Conservation (phyloP, 257 asterid species). For the Solanum etuberosum region DNA sequence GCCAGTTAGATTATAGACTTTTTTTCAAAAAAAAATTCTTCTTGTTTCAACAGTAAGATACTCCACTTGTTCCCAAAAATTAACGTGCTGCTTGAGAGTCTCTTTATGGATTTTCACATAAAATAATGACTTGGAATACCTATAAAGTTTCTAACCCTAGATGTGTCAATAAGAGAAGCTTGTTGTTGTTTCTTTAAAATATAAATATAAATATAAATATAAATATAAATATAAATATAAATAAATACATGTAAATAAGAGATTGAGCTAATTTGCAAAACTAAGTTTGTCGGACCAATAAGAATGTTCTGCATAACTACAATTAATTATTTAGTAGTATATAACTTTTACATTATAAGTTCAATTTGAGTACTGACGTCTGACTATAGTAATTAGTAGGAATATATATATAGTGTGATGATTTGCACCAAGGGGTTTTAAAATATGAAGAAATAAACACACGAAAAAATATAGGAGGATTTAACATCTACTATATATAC, state of each 20-base stretch:
- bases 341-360: background rate
- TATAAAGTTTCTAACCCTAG: constrained; percentile 1
- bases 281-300: background rate
- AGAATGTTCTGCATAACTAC: background rate
- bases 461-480: too few species aligned
- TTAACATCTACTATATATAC: too few species aligned
- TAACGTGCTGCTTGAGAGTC: background rate
- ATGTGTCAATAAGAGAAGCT: constrained; percentile 5
- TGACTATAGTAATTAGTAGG: background rate
- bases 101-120: background rate
- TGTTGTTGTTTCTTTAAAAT: background rate
- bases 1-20: background rate
- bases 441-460: too few species aligned
- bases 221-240: background rate
- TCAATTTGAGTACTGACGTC: background rate
- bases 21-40: background rate
- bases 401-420: background rate
- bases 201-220: too few species aligned
- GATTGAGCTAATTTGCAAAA: background rate
- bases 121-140: background rate
- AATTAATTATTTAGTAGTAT: background rate
- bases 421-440: background rate
- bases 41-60: background rate
- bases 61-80: background rate
- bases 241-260: background rate